These are phyloP conservation scores for Rosa lucieae DNA, from an alignment of 306 rosid species.

Conservation along the genomic window DNA sequence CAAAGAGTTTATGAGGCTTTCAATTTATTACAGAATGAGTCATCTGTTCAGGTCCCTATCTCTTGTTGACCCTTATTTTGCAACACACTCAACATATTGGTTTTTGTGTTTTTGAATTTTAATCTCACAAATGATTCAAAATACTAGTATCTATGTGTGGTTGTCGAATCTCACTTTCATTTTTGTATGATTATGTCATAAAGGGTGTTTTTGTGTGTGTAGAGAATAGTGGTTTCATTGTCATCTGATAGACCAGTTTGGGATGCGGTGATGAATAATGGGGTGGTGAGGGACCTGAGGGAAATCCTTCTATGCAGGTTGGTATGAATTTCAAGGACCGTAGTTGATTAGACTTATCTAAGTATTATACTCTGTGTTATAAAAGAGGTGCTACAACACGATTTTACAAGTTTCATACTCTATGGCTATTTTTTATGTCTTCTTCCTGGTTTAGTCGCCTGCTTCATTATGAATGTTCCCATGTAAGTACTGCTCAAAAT, in stretches of 20 bases:
- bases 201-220: constrained; percentile 8
- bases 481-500: too few species aligned
- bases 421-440: too few species aligned
- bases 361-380: too few species aligned
- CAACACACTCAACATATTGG: not conserved
- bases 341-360: too few species aligned
- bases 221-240: constrained; percentile 76
- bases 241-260: constrained; percentile 73
- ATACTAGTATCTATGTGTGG: not conserved
- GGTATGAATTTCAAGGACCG: too few species aligned
- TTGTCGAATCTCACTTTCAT: not conserved
- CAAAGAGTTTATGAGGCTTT: constrained; percentile 40
- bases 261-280: constrained; percentile 42
- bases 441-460: too few species aligned
- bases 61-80: not conserved
- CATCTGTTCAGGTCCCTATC: constrained; percentile 60
- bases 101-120: not conserved
- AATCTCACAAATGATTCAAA: not conserved
- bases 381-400: too few species aligned
- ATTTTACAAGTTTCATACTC: too few species aligned
- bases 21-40: constrained; percentile 66
- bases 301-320: too few species aligned
- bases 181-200: not conserved
- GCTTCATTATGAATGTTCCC: too few species aligned
- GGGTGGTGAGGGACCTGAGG: too few species aligned